Evolutionary conservation across 805 yeast species (phyloP).

Genomic region (Sugiyamaella mastotermitis): DNA sequence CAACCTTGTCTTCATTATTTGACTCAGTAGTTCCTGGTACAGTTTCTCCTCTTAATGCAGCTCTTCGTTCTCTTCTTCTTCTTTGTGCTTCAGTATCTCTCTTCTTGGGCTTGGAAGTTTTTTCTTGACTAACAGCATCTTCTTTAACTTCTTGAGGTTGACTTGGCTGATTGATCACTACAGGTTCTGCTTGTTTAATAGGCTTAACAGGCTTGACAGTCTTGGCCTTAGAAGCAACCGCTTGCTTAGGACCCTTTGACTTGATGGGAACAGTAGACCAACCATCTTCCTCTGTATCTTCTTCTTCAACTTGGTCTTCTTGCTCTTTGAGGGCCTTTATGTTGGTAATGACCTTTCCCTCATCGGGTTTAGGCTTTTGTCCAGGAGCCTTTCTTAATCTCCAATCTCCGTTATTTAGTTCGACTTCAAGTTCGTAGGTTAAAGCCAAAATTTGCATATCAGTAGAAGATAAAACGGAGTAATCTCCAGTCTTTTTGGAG

Average conservation of each 20-base stretch:
- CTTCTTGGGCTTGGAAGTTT: conserved; percentile 5
- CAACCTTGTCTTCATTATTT: background rate
- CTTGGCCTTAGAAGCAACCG: conserved; percentile 3
- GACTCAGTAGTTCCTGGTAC: conserved; percentile 2
- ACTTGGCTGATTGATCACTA: conserved; percentile 3
- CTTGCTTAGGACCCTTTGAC: background rate
- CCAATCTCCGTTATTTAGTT: conserved; percentile 61
- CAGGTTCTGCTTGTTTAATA: background rate
- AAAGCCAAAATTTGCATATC: conserved; percentile 92
- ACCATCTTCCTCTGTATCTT: background rate
- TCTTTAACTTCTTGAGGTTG: conserved; percentile 6
- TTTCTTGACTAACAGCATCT: conserved; percentile 7
- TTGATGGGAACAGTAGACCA: background rate
- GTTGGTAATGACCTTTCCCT: no score
- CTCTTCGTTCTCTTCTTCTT: conserved; percentile 11
- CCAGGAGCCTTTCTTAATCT: conserved; percentile 72
- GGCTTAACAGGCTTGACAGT: background rate
- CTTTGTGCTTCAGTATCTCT: conserved; percentile 7
- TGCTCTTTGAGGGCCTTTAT: conserved; percentile 1
- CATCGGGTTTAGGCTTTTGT: no score
- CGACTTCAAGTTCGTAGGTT: conserved; percentile 79
- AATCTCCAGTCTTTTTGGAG: conserved; percentile 88
- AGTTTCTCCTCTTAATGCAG: conserved; percentile 13
- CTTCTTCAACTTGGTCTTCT: background rate
- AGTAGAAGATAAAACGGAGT: conserved; percentile 75